These are phyloP conservation scores for Bertia moriformis DNA, from an alignment of 2,329 filamentous ascomycete genomes.

Conservation along the genomic window DNA sequence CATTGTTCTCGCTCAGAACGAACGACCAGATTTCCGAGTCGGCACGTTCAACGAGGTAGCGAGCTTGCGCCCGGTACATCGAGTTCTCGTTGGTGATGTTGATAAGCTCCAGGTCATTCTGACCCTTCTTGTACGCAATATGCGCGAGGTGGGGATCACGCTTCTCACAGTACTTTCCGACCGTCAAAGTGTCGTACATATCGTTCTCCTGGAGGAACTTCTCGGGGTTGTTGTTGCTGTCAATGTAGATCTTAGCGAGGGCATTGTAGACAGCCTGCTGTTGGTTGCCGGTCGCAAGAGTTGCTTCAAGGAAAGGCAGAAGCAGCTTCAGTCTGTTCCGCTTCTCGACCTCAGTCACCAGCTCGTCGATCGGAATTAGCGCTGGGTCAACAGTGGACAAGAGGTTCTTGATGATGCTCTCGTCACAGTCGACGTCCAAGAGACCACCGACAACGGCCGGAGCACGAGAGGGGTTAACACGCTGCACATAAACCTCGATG, in stretches of 20 bases:
- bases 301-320: constrained; percentile 87
- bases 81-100: constrained; percentile 97
- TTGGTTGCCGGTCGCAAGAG: constrained; percentile 76
- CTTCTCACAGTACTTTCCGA: constrained; percentile 98
- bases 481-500: constrained; percentile 95
- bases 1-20: constrained; percentile 88
- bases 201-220: constrained; percentile 96
- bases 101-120: constrained; percentile 93
- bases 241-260: constrained; percentile 97
- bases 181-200: constrained; percentile 77
- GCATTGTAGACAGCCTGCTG: constrained; percentile 96
- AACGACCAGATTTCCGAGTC: constrained; percentile 88
- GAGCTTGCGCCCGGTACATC: constrained; percentile 98
- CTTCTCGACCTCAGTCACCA: constrained; percentile 87
- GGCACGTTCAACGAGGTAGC: constrained; percentile 81
- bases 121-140: constrained; percentile 89
- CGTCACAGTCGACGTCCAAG: constrained; percentile 92
- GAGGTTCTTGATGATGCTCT: constrained; percentile 86
- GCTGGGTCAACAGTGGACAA: constrained; percentile 70
- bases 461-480: constrained; percentile 81
- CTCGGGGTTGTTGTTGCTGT: constrained; percentile 95
- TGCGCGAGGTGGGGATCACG: constrained; percentile 89
- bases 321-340: constrained; percentile 92
- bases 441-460: constrained; percentile 87
- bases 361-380: constrained; percentile 82